These are phyloP conservation scores for Achaetomium macrosporum DNA, from an alignment of 2,329 filamentous ascomycete genomes.

Conservation along the genomic window DNA sequence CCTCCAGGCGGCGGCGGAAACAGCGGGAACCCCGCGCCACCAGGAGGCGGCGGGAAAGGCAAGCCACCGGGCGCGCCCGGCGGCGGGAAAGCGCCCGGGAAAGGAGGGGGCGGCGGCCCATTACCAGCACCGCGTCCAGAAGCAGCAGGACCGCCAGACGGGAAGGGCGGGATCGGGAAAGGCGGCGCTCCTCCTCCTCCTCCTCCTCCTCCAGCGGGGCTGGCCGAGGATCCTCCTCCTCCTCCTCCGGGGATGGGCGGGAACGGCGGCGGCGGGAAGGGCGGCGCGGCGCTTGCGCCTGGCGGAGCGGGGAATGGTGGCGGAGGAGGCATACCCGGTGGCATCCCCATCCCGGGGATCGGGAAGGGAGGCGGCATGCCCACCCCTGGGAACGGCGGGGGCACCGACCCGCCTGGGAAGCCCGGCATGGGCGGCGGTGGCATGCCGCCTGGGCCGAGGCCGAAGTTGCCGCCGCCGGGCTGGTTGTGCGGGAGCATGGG, in stretches of 20 bases:
- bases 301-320: slow-evolving; percentile 38
- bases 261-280: background rate
- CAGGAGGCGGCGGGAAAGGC: slow-evolving; percentile 23
- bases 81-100: slow-evolving; percentile 19
- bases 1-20: slow-evolving; percentile 41
- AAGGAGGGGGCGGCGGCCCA: slow-evolving; percentile 30
- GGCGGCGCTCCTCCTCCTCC: slow-evolving; percentile 15
- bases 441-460: slow-evolving; percentile 38
- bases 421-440: slow-evolving; percentile 15
- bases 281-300: background rate
- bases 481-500: slow-evolving; percentile 72
- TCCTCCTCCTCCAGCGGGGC: background rate
- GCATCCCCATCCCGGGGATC: slow-evolving; percentile 16
- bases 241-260: background rate
- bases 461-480: slow-evolving; percentile 49
- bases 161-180: slow-evolving; percentile 27
- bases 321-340: slow-evolving; percentile 15
- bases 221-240: no score
- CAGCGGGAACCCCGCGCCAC: slow-evolving; percentile 29
- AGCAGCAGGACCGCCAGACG: background rate
- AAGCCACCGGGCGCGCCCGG: slow-evolving; percentile 21
- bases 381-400: slow-evolving; percentile 29
- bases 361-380: slow-evolving; percentile 39
- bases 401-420: no score
- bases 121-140: background rate